Base-by-base conservation (phyloP, 2,329 filamentous ascomycete species). In the Alternaria solani region DNA sequence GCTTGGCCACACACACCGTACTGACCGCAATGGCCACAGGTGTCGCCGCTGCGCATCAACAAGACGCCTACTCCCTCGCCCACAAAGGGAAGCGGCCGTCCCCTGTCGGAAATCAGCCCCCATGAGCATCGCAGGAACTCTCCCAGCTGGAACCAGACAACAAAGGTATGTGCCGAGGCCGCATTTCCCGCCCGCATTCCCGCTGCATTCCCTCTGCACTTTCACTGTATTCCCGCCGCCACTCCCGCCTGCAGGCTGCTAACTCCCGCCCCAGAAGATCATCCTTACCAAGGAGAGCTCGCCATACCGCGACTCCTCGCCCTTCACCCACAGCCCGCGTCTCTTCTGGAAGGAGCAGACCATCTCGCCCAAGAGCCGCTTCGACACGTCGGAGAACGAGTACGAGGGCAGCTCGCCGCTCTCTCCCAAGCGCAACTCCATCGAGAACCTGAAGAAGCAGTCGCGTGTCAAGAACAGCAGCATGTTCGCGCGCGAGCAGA, bases 401-500 rank as follows among this genome's bases (percentile, higher is more conserved):
- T 69, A 62, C 57, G 84, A 86, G 63, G 83, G 84, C 59, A 64
- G 59, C 43, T 89, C 90, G 12, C 87, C 91, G 11, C 87, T 89
- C 7, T 90, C 90, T 46, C 89, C 92, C 23, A 89, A 88, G 59
- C 91, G 94, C 75, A 92, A 92, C 46, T 98, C 94, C 18, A 94
- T 99, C 68, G 95, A 99, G 85, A 94, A 94, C 74, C 86, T 99
- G 61, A 96, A 97, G 82, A 92, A 90, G 77, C 94, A 93, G 32
- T 97, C 94, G 56, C 91, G 95, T 62, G 95, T 99, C 73, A 97
- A 94, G 85, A 98, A 97, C 83, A 97, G 94, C 86, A 96, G 90
- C 81, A 97, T 98, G 85, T 92, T 97, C 77, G 93, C 93, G 42
- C 90, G 94, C 56, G 94, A 97, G 81, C 91, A 93, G 75, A 94